Conservation (phyloP, 768 basidiomycete genomes). For the Pholiota conissans region DNA sequence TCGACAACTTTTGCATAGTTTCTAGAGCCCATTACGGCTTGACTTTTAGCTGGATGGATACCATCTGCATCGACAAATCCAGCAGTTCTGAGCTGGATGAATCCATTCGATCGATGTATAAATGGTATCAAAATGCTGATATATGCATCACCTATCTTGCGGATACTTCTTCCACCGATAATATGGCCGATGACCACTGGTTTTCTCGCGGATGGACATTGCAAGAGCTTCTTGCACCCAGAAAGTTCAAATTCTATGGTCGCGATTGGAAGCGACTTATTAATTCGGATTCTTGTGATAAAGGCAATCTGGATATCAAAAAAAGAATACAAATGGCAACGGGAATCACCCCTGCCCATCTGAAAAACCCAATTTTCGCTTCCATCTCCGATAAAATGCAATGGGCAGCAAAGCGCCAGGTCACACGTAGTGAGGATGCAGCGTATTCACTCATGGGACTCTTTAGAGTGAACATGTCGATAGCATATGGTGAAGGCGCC, state of each 20-base stretch:
- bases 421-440: conserved; percentile 1
- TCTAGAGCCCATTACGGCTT: not conserved
- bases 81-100: not conserved
- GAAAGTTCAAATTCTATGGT: not conserved
- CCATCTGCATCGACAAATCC: not conserved
- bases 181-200: not conserved
- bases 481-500: conserved; percentile 1
- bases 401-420: not conserved
- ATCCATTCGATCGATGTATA: not conserved
- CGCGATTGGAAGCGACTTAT: too few species aligned
- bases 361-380: too few species aligned
- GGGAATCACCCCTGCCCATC: too few species aligned
- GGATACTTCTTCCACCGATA: not conserved
- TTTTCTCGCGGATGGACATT: not conserved
- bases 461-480: conserved; percentile 2
- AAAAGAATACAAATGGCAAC: too few species aligned
- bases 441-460: conserved; percentile 5
- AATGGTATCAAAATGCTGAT: not conserved
- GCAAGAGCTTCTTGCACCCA: not conserved
- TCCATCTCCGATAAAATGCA: conserved; percentile 1
- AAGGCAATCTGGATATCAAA: too few species aligned
- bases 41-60: not conserved
- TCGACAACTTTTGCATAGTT: not conserved
- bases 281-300: too few species aligned
- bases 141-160: not conserved